These are phyloP conservation scores for Sugiyamaella floridensis DNA, from an alignment of 805 yeast genomes.

Conservation along the genomic window DNA sequence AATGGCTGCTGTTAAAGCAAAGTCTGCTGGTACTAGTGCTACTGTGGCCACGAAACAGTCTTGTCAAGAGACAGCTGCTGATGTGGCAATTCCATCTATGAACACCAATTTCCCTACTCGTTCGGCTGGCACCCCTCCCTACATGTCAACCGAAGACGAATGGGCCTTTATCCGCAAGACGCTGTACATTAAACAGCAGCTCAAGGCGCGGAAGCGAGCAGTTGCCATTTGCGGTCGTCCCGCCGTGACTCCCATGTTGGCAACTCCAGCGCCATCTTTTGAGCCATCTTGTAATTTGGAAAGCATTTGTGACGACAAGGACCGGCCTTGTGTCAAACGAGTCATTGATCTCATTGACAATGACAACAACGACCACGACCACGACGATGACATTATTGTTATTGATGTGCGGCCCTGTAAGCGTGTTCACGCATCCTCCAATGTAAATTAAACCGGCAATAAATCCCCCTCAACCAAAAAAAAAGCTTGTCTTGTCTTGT, in stretches of 20 bases:
- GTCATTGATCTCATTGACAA: neutral
- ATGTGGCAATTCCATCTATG: neutral
- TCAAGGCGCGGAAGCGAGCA: neutral
- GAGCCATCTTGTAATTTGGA: neutral
- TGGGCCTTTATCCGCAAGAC: slow-evolving; percentile 8
- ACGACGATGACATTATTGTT: slow-evolving; percentile 1
- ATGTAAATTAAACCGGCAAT: neutral
- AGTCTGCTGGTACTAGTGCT: slow-evolving; percentile 5
- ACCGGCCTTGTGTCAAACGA: neutral
- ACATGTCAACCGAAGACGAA: slow-evolving; percentile 7
- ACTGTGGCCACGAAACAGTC: neutral
- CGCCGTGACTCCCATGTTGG: slow-evolving; percentile 1
- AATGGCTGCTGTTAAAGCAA: slow-evolving; percentile 1
- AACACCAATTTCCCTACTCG: neutral
- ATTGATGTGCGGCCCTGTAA: slow-evolving; percentile 4
- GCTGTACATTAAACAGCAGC: slow-evolving; percentile 1
- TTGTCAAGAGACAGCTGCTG: neutral
- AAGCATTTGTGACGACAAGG: neutral
- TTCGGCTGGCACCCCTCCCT: neutral
- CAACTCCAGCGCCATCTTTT: slow-evolving; percentile 3
- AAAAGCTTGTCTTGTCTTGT: no score
- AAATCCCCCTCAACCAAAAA: neutral
- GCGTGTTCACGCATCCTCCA: neutral
- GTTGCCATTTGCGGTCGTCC: neutral
- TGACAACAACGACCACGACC: neutral